phyloP scores from a whole-genome alignment of 495 filamentous ascomycete species.

The Aspergillus hancockii region DNA sequence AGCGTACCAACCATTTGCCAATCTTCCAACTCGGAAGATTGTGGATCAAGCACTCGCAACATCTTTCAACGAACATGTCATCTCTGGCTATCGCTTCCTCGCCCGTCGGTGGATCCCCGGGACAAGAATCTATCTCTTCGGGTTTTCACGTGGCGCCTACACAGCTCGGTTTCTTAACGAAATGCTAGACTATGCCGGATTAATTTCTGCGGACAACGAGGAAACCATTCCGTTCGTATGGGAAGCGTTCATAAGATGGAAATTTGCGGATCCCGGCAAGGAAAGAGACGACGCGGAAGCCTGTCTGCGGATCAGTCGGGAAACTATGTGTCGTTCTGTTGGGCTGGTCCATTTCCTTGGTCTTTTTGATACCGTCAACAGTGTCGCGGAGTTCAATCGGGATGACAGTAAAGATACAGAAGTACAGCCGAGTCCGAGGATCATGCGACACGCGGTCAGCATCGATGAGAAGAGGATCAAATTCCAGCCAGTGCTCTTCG shows the following conservation, averaged over 20 bases:
- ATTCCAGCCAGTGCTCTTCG: conserved; percentile 62
- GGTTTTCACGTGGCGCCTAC: conserved; percentile 51
- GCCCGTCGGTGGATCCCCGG: conserved; percentile 43
- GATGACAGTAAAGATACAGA: conserved; percentile 4
- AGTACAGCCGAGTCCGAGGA: conserved; percentile 24
- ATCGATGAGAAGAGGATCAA: conserved; percentile 67
- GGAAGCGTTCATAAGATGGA: conserved; percentile 17
- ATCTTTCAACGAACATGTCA: conserved; percentile 47
- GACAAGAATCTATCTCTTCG: conserved; percentile 50
- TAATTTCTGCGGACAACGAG: conserved; percentile 49
- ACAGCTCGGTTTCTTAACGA: conserved; percentile 51
- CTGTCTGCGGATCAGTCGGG: conserved; percentile 6
- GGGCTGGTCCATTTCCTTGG: conserved; percentile 40
- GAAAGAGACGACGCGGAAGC: not conserved
- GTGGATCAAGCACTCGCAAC: conserved; percentile 40
- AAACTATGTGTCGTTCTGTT: conserved; percentile 24
- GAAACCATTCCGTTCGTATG: conserved; percentile 42
- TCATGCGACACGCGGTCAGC: conserved; percentile 60
- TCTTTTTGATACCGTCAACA: conserved; percentile 49
- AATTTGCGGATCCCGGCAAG: conserved; percentile 11
- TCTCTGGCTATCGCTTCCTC: conserved; percentile 49
- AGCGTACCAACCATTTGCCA: conserved; percentile 13
- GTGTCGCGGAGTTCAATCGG: conserved; percentile 24
- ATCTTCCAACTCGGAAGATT: conserved; percentile 9
- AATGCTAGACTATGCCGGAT: conserved; percentile 45